Conservation (phyloP, 805 yeast species). For the Peterozyma toletana region DNA sequence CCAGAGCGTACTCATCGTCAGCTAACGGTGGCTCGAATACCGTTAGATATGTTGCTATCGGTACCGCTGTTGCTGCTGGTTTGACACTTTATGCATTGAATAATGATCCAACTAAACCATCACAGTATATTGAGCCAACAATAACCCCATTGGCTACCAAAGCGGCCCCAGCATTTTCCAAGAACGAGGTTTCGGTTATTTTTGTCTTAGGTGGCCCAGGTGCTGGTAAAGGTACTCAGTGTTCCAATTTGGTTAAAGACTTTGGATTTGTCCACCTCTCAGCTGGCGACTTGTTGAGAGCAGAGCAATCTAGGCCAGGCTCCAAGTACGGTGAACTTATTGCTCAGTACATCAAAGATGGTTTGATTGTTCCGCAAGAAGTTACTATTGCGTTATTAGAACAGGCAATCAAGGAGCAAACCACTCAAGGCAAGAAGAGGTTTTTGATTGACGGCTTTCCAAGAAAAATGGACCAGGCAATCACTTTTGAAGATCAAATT, state of each 20-base stretch:
- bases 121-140: constrained; percentile 23
- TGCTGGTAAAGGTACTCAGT: constrained; percentile 96
- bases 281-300: constrained; percentile 95
- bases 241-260: constrained; percentile 75
- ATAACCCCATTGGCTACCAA: constrained; percentile 3
- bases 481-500: constrained; percentile 76
- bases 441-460: constrained; percentile 96
- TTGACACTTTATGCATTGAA: constrained; percentile 2
- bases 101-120: constrained; percentile 12
- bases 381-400: constrained; percentile 79
- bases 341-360: constrained; percentile 77
- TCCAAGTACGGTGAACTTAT: constrained; percentile 83
- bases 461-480: constrained; percentile 95
- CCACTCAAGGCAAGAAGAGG: constrained; percentile 42
- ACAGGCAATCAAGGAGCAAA: constrained; percentile 62
- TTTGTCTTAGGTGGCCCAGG: constrained; percentile 98
- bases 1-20: constrained; percentile 4
- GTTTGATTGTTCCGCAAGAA: constrained; percentile 88
- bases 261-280: constrained; percentile 81
- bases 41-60: constrained; percentile 1
- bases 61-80: constrained; percentile 4
- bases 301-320: constrained; percentile 79
- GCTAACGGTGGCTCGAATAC: neutral
- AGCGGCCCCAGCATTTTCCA: constrained; percentile 39
- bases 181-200: constrained; percentile 67